These are phyloP conservation scores for Conringia planisiliqua DNA, from an alignment of 345 rosid species.

Conservation along the genomic window DNA sequence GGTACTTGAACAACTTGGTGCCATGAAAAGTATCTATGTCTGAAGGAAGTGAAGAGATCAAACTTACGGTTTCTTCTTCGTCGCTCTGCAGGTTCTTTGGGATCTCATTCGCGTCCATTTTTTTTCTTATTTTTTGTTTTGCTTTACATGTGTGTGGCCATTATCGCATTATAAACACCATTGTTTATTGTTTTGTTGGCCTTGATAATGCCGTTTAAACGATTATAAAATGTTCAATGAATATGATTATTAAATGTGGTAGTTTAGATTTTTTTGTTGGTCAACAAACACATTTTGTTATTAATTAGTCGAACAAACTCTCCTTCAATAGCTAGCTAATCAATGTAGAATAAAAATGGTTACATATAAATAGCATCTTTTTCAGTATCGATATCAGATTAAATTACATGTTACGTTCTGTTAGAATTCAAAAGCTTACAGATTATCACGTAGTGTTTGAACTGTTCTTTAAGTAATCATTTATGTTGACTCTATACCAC, in stretches of 20 bases:
- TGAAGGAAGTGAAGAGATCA: slow-evolving; percentile 35
- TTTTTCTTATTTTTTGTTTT: too few species aligned
- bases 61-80: slow-evolving; percentile 9
- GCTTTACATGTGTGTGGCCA: neutral
- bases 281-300: neutral
- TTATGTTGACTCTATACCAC: too few species aligned
- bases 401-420: neutral
- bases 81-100: neutral
- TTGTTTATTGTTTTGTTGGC: neutral
- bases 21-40: slow-evolving; percentile 46
- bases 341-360: too few species aligned
- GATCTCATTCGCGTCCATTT: neutral
- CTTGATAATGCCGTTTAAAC: neutral
- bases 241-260: neutral
- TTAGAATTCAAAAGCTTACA: too few species aligned
- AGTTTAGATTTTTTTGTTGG: neutral
- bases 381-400: neutral
- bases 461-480: too few species aligned
- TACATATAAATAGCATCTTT: neutral
- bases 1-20: slow-evolving; percentile 32
- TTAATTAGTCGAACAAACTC: neutral
- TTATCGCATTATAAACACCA: neutral
- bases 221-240: neutral
- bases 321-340: neutral
- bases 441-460: too few species aligned